Base-by-base conservation (phyloP, 2,329 filamentous ascomycete genomes). In the Penicillium sp. region DNA sequence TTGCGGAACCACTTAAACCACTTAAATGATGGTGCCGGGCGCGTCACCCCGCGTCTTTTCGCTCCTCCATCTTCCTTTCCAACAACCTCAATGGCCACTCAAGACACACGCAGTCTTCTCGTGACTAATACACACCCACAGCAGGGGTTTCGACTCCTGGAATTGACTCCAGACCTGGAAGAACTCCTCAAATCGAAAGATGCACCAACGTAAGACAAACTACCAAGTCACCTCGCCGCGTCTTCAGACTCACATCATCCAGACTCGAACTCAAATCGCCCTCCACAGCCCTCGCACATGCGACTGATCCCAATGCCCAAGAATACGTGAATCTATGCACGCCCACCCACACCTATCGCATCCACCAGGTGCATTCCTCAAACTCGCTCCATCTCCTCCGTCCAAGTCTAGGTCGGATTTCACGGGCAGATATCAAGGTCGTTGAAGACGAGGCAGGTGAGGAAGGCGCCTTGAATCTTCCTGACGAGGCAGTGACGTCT, bases 291-390 rank as follows among this genome's bases (percentile, higher is more conserved):
- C 49, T 51, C 6, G 43, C 49, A 5, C 50, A 66, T 43, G 61
- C 61, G 10, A 30, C 44, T 3, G 51, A 56, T n/a, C 40, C 51
- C 13, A 37, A 48, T 25, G 48, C 55, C 17, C 54, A 52, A 33
- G 60, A 67, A 30, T 68, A 66, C 39, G 73, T 75, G 18, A 76
- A 80, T 42, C 66, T 82, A 42, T 82, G 78, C 61, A 80, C 76
- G 2, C 62, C 68, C 7, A 65, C 66, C 37, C 67, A 72, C 47
- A 78, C 77, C 8, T 82, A 73, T 62, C 70, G 73, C 41, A 61
- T 82, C 35, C 76, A 77, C 49, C 77, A 82, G 58, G 77, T 82
- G 35, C 77, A 79, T 50, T 80, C 78, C 11, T 81, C 78, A 16
- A 82, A 82, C 49, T 77, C 75, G 23, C 67, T 82, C 39, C 75